phyloP scores from a whole-genome alignment of 2,329 filamentous ascomycete species.

The Ophiognomonia clavigignenti-juglandacearum region DNA sequence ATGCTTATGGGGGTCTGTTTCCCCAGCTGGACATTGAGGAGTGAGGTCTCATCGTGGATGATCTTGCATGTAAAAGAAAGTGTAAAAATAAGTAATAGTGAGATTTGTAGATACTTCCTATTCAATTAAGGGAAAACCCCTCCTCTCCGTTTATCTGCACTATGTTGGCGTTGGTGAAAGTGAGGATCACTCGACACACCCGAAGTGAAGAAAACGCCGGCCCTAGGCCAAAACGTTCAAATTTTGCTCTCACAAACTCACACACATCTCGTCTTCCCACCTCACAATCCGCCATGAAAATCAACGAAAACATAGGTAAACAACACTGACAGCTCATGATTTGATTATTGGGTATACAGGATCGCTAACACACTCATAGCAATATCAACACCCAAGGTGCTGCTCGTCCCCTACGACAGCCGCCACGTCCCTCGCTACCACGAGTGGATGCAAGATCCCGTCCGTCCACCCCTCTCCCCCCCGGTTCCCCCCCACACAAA shows the following conservation, averaged over 20 bases:
- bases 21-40: conserved; percentile 42
- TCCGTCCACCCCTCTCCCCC: conserved; percentile 23
- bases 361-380: conserved; percentile 41
- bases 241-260: background rate
- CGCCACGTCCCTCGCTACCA: conserved; percentile 83
- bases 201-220: too few species aligned
- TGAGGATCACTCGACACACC: too few species aligned
- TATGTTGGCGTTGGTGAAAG: too few species aligned
- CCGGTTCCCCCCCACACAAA: background rate
- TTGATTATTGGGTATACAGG: background rate
- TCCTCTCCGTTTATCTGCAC: too few species aligned
- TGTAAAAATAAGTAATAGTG: background rate
- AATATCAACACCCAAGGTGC: conserved; percentile 57
- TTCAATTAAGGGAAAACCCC: background rate
- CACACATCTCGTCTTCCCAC: background rate
- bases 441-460: conserved; percentile 84
- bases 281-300: conserved; percentile 30
- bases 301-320: conserved; percentile 41
- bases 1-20: conserved; percentile 43
- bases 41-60: conserved; percentile 20
- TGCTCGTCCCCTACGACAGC: conserved; percentile 78
- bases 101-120: background rate
- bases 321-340: background rate
- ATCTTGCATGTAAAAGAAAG: too few species aligned
- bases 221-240: background rate